Evolutionary conservation across 1,139 yeast species (phyloP).

Genomic region (Blastobotrys buckinghamii): DNA sequence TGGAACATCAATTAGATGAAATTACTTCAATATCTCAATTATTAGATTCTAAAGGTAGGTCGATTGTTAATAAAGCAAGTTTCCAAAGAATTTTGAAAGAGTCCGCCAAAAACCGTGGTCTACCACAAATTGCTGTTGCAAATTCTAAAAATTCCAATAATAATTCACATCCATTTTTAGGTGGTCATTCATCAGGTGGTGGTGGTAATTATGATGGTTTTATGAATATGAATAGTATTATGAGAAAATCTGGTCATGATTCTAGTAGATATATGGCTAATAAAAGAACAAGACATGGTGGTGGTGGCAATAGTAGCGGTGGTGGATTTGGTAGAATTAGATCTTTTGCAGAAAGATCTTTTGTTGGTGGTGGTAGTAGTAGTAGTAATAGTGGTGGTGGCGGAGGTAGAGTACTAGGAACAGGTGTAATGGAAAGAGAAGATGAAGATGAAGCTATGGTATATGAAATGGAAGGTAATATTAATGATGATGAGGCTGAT

Average conservation of each 20-base stretch:
- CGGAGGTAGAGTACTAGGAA: no score
- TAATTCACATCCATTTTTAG: no score
- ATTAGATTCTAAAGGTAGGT: neutral
- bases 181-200: no score
- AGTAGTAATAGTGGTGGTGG: neutral
- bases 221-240: no score
- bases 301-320: no score
- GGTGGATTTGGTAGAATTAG: no score
- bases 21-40: neutral
- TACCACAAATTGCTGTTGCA: neutral
- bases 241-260: no score
- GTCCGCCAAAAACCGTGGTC: neutral
- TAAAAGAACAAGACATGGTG: no score
- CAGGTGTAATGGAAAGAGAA: no score
- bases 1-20: neutral
- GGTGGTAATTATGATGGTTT: neutral
- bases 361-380: neutral
- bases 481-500: slow-evolving; percentile 4
- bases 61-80: neutral
- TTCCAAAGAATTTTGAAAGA: neutral
- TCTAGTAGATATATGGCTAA: no score
- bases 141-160: neutral
- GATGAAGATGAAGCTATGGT: neutral
- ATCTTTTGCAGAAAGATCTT: no score
- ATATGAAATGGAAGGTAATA: no score